A percentile compares a stretch with the other conserved stretches of the same genome.
Conservation (phyloP, 1,139 yeast species). For the Yueomyces sp. region DNA sequence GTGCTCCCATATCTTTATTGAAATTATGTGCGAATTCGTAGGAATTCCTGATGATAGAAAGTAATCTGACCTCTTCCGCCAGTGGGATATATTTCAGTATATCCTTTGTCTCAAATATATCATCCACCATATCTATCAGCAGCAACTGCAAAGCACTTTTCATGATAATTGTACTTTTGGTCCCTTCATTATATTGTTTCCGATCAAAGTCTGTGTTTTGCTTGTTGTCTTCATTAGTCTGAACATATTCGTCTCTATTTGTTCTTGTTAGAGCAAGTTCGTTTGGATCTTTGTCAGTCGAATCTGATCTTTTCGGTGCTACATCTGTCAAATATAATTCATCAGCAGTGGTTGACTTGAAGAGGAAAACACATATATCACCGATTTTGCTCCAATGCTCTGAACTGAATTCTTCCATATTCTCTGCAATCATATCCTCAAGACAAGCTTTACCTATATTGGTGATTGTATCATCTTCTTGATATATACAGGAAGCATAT, state of each 20-base stretch:
- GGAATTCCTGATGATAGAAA: slow-evolving; percentile 49
- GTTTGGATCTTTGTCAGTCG: not conserved
- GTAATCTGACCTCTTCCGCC: slow-evolving; percentile 43
- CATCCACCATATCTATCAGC: slow-evolving; percentile 78
- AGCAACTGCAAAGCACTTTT: slow-evolving; percentile 83
- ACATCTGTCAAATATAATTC: slow-evolving; percentile 73
- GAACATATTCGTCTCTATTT: slow-evolving; percentile 16
- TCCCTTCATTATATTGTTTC: slow-evolving; percentile 9
- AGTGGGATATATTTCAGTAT: slow-evolving; percentile 65
- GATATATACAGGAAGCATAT: slow-evolving; percentile 79
- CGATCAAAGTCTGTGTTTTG: not conserved
- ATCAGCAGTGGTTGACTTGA: slow-evolving; percentile 71
- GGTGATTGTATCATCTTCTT: slow-evolving; percentile 92
- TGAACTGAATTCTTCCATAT: slow-evolving; percentile 47
- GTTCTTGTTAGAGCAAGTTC: not conserved
- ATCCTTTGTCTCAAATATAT: slow-evolving; percentile 51
- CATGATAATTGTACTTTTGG: slow-evolving; percentile 72
- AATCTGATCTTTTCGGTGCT: slow-evolving; percentile 11
- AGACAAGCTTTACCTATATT: slow-evolving; percentile 86
- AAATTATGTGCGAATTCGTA: slow-evolving; percentile 74
- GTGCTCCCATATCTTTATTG: slow-evolving; percentile 74
- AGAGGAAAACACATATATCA: slow-evolving; percentile 49
- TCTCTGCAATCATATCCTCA: slow-evolving; percentile 61
- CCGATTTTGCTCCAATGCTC: slow-evolving; percentile 66
- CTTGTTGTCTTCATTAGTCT: slow-evolving; percentile 22